phyloP scores from a whole-genome alignment of 139 green algal species.

The Micractinium conductrix region DNA sequence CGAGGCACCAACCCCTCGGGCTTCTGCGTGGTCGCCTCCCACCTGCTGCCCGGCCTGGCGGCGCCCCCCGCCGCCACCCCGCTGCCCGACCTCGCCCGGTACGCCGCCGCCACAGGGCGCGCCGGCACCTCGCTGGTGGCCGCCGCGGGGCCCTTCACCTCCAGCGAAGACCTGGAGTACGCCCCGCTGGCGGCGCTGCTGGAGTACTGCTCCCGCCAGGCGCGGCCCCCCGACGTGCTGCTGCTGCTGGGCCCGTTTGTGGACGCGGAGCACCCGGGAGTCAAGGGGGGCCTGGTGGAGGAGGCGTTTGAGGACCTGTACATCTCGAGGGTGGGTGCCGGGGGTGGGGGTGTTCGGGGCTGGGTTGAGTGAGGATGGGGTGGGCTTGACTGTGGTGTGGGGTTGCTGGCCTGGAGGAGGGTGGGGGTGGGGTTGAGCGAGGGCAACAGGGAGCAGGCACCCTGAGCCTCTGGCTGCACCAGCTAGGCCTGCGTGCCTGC shows the following conservation, averaged over 20 bases:
- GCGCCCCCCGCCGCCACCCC: constrained; percentile 12
- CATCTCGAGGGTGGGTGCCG: constrained; percentile 49
- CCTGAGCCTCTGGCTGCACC: background rate
- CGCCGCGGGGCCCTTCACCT: constrained; percentile 80
- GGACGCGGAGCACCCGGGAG: constrained; percentile 79
- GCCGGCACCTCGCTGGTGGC: constrained; percentile 53
- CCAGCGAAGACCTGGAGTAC: constrained; percentile 66
- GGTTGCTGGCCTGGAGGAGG: too few relatives aligned
- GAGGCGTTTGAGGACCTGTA: constrained; percentile 82
- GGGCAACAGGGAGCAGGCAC: background rate
- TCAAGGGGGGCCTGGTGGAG: constrained; percentile 72
- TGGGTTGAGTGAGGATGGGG: too few relatives aligned
- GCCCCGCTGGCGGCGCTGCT: constrained; percentile 83
- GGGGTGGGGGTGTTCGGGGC: too few relatives aligned
- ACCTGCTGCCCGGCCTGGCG: constrained; percentile 66
- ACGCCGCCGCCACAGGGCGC: constrained; percentile 15
- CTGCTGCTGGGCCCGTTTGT: constrained; percentile 94
- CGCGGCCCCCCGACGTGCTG: constrained; percentile 68
- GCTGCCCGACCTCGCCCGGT: background rate
- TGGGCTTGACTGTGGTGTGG: too few relatives aligned
- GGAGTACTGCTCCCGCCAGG: constrained; percentile 46
- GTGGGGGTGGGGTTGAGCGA: background rate
- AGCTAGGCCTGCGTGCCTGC: too few relatives aligned
- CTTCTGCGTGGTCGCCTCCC: constrained; percentile 67
- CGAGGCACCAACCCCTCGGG: constrained; percentile 83